Base-by-base conservation (phyloP, 805 yeast species). In the Ogataea methylovora region DNA sequence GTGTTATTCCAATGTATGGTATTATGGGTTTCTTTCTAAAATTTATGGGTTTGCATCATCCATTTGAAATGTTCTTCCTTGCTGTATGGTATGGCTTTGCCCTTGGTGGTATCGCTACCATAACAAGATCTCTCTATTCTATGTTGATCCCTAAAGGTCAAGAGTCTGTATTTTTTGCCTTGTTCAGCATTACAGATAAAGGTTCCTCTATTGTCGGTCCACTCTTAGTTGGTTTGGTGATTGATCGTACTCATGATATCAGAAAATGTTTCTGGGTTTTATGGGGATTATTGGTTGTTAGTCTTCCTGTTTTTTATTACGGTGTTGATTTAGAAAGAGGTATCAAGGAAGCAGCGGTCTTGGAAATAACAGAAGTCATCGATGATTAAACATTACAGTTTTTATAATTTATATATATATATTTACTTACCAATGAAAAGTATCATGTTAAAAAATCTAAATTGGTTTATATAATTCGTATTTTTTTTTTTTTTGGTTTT, bases 121-220 rank as follows among this genome's bases (percentile, higher is more conserved):
- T 79, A 1, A 72, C 86, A 19, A 65, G 92, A 31, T 76, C 87
- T 1, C 60, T 80, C 4, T 83, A 75, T 52, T 69, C 84, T 22
- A 53, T 79, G 49, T 65, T 83, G 34, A 79, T 83, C 29, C 94
- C 94, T 14, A 65, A 61, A 30, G 92, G 92, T 5, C 76, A 73
- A 45, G 94, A 84, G 49, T 74, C 81, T 3, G 74, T 80, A 6
- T 83, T 82, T 49, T 83, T 84, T 56, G 79, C 90, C 11, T 60
- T 83, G 28, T 84, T 77, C 54, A 72, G 84, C 27, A 76, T 83
- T 26, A 84, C 94, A 1, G 92, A 83, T 54, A 83, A 84, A 49
- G 90, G 92, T 3, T 77, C 85, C 4, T 76, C 85, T 0, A 72
- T 83, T 4, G 43, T 83, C 20, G 92, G 94, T 0, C 92, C 94